Percentiles rank a stretch among this genome's conserved stretches.
Conservation (phyloP, 768 basidiomycete species). For the Lentinula boryana region DNA sequence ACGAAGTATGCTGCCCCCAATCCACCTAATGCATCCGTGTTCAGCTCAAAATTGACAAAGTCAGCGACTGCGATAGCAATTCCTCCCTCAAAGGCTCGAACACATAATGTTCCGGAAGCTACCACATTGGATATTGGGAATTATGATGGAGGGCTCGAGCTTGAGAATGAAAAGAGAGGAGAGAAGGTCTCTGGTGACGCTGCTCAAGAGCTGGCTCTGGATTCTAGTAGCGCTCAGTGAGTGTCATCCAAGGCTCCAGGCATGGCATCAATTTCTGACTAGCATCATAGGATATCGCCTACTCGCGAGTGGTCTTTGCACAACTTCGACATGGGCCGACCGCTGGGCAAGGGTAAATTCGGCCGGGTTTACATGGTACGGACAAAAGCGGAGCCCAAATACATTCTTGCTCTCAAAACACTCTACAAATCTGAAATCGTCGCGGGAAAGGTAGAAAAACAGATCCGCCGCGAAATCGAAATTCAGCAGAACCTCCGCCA, state of each 20-base stretch:
- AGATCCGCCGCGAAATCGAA: conserved; percentile 95
- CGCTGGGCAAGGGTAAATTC: conserved; percentile 98
- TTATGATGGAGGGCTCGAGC: conserved; percentile 97
- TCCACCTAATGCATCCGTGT: conserved; percentile 26
- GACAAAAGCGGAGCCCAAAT: conserved; percentile 81
- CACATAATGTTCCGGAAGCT: conserved; percentile 25
- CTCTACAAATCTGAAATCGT: conserved; percentile 97
- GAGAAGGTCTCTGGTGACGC: conserved; percentile 71
- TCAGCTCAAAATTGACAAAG: conserved; percentile 18
- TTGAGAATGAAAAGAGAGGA: conserved; percentile 79
- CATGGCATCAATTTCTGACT: background rate
- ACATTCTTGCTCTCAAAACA: conserved; percentile 95
- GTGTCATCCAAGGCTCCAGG: conserved; percentile 14
- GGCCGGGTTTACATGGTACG: conserved; percentile 98
- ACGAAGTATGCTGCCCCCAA: conserved; percentile 71
- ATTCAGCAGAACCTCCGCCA: conserved; percentile 96
- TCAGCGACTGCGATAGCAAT: conserved; percentile 15
- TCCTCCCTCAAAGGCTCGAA: conserved; percentile 30
- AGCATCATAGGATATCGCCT: conserved; percentile 46
- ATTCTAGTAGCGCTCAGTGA: conserved; percentile 70
- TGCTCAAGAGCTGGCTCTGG: conserved; percentile 75
- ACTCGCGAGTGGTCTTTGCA: conserved; percentile 83
- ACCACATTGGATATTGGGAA: conserved; percentile 70
- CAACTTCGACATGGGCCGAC: conserved; percentile 90
- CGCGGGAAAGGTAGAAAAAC: conserved; percentile 88